These are phyloP conservation scores for Daldinia childiae DNA, from an alignment of 495 filamentous ascomycete genomes.

Conservation along the genomic window DNA sequence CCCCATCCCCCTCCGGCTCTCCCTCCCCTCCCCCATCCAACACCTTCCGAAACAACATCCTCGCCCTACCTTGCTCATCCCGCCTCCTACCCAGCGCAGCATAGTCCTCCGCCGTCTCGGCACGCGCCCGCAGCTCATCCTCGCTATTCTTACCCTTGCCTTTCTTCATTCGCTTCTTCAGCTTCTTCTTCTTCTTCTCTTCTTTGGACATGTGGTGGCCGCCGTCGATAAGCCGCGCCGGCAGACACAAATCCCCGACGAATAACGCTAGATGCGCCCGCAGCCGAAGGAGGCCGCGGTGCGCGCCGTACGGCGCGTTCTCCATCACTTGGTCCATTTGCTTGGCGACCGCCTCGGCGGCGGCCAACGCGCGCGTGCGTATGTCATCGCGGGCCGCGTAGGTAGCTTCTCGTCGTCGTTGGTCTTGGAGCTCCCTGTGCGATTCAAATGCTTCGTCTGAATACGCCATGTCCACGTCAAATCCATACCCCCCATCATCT, in stretches of 20 bases:
- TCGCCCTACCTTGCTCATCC: constrained; percentile 44
- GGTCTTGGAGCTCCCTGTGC: neutral
- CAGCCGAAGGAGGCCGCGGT: constrained; percentile 65
- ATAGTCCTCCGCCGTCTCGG: constrained; percentile 34
- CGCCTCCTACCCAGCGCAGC: constrained; percentile 37
- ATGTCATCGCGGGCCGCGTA: constrained; percentile 37
- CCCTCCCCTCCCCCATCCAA: constrained; percentile 42
- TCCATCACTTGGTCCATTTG: constrained; percentile 72
- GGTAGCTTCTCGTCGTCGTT: constrained; percentile 28
- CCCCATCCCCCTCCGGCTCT: constrained; percentile 23
- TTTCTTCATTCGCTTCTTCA: neutral
- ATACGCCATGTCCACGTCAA: constrained; percentile 18
- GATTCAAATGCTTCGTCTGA: constrained; percentile 10
- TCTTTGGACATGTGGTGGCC: neutral
- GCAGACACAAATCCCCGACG: constrained; percentile 66
- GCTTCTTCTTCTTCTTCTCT: neutral
- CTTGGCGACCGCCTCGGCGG: constrained; percentile 60
- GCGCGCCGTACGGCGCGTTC: constrained; percentile 70
- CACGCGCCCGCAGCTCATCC: constrained; percentile 22
- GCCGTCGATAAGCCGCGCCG: constrained; percentile 35
- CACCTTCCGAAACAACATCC: constrained; percentile 43
- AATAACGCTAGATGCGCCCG: constrained; percentile 74
- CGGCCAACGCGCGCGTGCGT: constrained; percentile 39
- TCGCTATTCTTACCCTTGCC: neutral
- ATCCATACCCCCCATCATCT: neutral